Conservation (phyloP, 176 grass and related monocot species). For the Hordeum vulgare region MorexV3_pseudomolecules_assembly NC_058522.1:488147481-488147980, state of each 20-base stretch:
- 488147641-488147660: not conserved
- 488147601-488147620: conserved; percentile 26
- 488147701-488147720: conserved; percentile 8
- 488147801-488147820: conserved; percentile 38
- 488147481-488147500: not conserved
- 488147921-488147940: conserved; percentile 69
- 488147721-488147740: conserved; percentile 14
- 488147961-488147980: conserved; percentile 91
- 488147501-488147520: not conserved
- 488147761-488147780: conserved; percentile 82
- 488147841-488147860: conserved; percentile 37
- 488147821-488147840: conserved; percentile 16
- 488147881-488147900: conserved; percentile 96
- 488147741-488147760: conserved; percentile 44
- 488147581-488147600: conserved; percentile 25
- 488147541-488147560: no score
- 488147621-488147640: conserved; percentile 14
- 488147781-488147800: conserved; percentile 82
- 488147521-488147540: not conserved
- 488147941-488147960: conserved; percentile 37
- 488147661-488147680: conserved; percentile 12
- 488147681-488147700: conserved; percentile 2
- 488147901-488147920: conserved; percentile 77
- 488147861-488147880: conserved; percentile 81
- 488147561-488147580: conserved; percentile 36